phyloP scores from a whole-genome alignment of 2,329 filamentous ascomycete species.

The Fusarium nurragi region DNA sequence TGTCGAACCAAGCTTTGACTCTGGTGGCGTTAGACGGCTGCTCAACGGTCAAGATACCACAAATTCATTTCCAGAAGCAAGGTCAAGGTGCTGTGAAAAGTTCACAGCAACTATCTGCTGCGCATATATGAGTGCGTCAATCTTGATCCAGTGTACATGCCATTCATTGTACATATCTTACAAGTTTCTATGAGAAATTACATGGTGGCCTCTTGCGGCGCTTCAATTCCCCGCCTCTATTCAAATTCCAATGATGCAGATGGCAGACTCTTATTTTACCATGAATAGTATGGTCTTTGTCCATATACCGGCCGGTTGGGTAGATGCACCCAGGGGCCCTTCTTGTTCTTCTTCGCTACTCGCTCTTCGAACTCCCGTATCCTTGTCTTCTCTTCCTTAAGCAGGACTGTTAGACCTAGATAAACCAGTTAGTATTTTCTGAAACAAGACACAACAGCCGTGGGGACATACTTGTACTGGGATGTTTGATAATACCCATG shows the following conservation, averaged over 20 bases:
- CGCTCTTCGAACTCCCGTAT: slow-evolving; percentile 83
- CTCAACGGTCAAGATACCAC: slow-evolving; percentile 13
- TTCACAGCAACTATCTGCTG: background rate
- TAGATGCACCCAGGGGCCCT: slow-evolving; percentile 86
- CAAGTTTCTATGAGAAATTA: slow-evolving; percentile 43
- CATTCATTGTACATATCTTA: slow-evolving; percentile 52
- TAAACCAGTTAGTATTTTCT: slow-evolving; percentile 30
- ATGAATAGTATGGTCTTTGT: slow-evolving; percentile 90
- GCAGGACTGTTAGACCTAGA: slow-evolving; percentile 76
- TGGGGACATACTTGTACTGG: slow-evolving; percentile 74
- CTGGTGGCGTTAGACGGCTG: slow-evolving; percentile 8
- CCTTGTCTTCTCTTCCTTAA: slow-evolving; percentile 94
- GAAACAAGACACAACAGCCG: background rate
- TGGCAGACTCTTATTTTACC: slow-evolving; percentile 63
- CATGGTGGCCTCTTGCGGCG: slow-evolving; percentile 16
- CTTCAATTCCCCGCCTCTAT: slow-evolving; percentile 8
- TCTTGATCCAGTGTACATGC: slow-evolving; percentile 41
- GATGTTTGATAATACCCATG: slow-evolving; percentile 73
- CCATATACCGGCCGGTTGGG: slow-evolving; percentile 85
- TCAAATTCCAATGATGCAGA: slow-evolving; percentile 1
- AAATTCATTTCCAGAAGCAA: background rate
- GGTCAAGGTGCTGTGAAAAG: background rate
- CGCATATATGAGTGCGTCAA: background rate
- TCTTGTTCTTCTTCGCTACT: slow-evolving; percentile 76
- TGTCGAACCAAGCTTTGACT: background rate